Percentiles rank a stretch among this genome's conserved stretches.
These are phyloP conservation scores for Aspergillus floridensis DNA, from an alignment of 2,329 filamentous ascomycete species.

Conservation along the genomic window DNA sequence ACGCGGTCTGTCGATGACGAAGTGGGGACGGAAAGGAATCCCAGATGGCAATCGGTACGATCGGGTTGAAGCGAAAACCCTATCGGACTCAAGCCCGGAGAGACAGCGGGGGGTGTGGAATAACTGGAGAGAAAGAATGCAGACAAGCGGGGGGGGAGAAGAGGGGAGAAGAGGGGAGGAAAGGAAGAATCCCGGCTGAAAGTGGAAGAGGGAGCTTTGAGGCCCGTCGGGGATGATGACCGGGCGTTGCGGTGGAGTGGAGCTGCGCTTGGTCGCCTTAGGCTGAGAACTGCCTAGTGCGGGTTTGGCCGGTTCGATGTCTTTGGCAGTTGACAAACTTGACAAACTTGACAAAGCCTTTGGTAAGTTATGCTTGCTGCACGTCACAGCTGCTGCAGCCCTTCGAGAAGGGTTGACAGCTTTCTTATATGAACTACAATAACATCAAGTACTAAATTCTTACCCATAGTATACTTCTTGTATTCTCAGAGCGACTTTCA, in stretches of 20 bases:
- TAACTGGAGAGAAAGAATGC: neutral
- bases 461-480: too few relatives aligned
- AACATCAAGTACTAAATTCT: too few relatives aligned
- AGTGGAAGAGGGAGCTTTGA: constrained; percentile 12
- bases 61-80: constrained; percentile 1
- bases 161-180: neutral
- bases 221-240: constrained; percentile 12
- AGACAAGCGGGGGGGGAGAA: neutral
- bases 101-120: neutral
- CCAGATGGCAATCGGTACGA: neutral
- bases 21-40: constrained; percentile 4
- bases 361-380: neutral
- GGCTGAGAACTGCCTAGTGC: constrained; percentile 9
- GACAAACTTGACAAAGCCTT: neutral
- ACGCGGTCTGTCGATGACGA: constrained; percentile 11
- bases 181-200: neutral
- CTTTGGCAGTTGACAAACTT: neutral
- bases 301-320: constrained; percentile 1
- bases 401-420: neutral
- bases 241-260: constrained; percentile 11
- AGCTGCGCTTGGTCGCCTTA: constrained; percentile 9
- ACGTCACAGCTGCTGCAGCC: neutral
- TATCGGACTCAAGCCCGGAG: neutral
- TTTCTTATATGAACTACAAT: neutral
- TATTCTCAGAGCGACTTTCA: too few relatives aligned